These are phyloP conservation scores for Cicer judaicum DNA, from an alignment of 306 rosid genomes.

Conservation along the genomic window DNA sequence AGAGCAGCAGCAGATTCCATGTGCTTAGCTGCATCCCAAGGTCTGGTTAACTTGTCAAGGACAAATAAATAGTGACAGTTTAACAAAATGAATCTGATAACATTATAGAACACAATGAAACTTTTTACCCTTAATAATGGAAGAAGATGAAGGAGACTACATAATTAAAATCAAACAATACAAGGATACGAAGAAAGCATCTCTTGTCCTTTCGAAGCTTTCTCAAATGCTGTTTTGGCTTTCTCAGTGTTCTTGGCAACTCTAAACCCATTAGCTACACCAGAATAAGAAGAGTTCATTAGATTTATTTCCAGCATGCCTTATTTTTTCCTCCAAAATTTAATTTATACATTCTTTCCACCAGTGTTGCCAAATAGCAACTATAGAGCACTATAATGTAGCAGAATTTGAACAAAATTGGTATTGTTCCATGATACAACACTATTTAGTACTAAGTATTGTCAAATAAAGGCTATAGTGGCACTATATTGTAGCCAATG, in stretches of 20 bases:
- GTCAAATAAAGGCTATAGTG: neutral
- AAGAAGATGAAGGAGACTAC: neutral
- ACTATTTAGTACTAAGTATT: neutral
- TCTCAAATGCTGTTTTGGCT: constrained; percentile 85
- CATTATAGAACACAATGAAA: constrained; percentile 8
- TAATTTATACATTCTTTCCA: constrained; percentile 1
- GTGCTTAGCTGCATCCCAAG: constrained; percentile 98
- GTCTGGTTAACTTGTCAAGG: constrained; percentile 72
- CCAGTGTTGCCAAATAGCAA: neutral
- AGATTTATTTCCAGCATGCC: neutral
- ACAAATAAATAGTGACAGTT: constrained; percentile 27
- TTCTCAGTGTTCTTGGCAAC: constrained; percentile 74
- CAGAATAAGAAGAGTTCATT: constrained; percentile 40
- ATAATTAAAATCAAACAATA: constrained; percentile 28
- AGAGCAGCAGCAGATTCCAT: constrained; percentile 95
- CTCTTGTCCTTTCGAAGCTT: constrained; percentile 96
- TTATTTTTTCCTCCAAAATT: neutral
- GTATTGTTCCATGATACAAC: neutral
- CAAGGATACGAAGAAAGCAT: constrained; percentile 97
- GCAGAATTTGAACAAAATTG: neutral
- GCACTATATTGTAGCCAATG: too few relatives aligned
- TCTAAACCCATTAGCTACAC: constrained; percentile 80
- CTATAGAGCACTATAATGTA: neutral
- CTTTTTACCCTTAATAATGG: neutral
- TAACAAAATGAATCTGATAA: constrained; percentile 27